phyloP scores from a whole-genome alignment of 164 flowering plant species.

The Vitis amurensis region DNA sequence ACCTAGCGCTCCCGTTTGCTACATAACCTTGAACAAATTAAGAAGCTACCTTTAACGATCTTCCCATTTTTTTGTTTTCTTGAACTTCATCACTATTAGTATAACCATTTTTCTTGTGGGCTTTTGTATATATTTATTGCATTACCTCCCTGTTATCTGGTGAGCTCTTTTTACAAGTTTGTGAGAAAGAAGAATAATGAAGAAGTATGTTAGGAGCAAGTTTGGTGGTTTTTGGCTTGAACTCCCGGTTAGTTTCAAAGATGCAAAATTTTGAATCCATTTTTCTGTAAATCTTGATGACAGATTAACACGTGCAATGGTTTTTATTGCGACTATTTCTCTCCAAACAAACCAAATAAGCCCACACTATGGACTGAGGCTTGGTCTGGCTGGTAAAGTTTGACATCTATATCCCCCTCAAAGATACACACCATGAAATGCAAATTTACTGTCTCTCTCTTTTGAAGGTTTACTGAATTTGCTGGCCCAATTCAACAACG shows the following conservation, averaged over 20 bases:
- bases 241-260: background rate
- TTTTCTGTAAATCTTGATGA: background rate
- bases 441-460: background rate
- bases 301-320: conserved; percentile 55
- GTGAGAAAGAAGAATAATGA: no score
- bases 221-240: background rate
- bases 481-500: conserved; percentile 26
- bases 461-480: conserved; percentile 33
- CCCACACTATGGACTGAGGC: conserved; percentile 54
- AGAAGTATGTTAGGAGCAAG: no score
- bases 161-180: no score
- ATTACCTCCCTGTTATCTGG: no score
- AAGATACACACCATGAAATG: background rate
- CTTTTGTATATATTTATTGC: background rate
- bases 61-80: background rate
- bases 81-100: background rate
- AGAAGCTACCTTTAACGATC: background rate
- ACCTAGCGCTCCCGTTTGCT: background rate
- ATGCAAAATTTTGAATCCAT: no score
- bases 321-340: conserved; percentile 41
- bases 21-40: background rate
- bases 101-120: no score
- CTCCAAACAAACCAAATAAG: conserved; percentile 39
- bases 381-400: conserved; percentile 46
- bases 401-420: background rate